A percentile compares a stretch with the other conserved stretches of the same genome.
phyloP scores from a whole-genome alignment of 139 green algal genomes.

The Chlamydomonas sphaeroides region DNA sequence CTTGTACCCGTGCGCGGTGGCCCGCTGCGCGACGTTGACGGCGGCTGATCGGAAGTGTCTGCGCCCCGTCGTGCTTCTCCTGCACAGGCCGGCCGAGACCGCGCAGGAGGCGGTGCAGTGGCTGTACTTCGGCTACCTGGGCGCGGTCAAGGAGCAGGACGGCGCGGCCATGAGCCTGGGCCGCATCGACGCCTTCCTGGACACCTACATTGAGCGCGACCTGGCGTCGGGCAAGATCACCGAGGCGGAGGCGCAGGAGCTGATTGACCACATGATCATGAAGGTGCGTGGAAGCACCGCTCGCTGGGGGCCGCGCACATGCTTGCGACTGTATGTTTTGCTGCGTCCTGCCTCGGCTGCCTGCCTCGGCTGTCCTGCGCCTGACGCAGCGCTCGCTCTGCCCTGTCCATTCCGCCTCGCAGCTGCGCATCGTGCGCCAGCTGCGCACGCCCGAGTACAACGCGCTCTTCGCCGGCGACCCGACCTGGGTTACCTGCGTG shows the following conservation, averaged over 20 bases:
- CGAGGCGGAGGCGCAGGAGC: constrained; percentile 67
- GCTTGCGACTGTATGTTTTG: neutral
- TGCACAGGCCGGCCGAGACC: constrained; percentile 54
- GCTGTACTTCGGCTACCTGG: constrained; percentile 83
- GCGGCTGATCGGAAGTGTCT: too few relatives aligned
- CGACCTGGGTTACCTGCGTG: constrained; percentile 80
- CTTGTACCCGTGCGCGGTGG: too few relatives aligned
- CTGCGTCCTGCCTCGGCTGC: neutral
- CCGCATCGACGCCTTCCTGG: constrained; percentile 84
- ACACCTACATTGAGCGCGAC: constrained; percentile 77
- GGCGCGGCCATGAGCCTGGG: constrained; percentile 83
- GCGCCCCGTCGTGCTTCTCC: too few relatives aligned
- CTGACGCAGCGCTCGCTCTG: neutral
- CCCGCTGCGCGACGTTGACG: too few relatives aligned
- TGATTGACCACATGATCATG: constrained; percentile 71
- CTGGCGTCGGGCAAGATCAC: constrained; percentile 56
- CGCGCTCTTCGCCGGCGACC: constrained; percentile 81
- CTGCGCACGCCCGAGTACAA: constrained; percentile 87
- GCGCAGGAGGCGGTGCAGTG: constrained; percentile 79
- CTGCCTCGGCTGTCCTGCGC: too few relatives aligned
- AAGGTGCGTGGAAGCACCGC: constrained; percentile 71
- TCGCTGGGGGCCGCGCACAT: neutral
- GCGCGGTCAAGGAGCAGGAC: constrained; percentile 82
- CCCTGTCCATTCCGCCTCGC: constrained; percentile 32
- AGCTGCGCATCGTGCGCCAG: constrained; percentile 65